These are phyloP conservation scores for Physcomitrium patens DNA, from an alignment of 225 moss, liverwort and hornwort species.

Conservation along the genomic window DNA sequence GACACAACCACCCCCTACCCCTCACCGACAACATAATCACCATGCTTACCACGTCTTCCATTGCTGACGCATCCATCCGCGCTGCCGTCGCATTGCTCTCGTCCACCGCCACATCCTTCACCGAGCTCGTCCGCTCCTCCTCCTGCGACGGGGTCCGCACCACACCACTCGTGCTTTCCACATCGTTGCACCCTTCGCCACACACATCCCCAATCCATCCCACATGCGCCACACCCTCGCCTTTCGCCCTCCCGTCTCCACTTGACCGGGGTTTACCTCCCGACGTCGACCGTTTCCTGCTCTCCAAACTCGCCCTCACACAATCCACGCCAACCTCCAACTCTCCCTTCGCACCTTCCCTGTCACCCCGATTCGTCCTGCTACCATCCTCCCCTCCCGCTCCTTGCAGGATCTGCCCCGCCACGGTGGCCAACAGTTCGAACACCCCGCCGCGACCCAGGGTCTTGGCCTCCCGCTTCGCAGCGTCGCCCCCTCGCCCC, in stretches of 20 bases:
- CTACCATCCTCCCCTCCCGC: slow-evolving; percentile 48
- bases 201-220: slow-evolving; percentile 26
- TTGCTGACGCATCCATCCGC: slow-evolving; percentile 38
- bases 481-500: slow-evolving; percentile 60
- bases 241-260: slow-evolving; percentile 18
- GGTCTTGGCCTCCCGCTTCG: slow-evolving; percentile 51
- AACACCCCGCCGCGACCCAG: slow-evolving; percentile 52
- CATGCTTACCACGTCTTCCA: slow-evolving; percentile 43
- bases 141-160: slow-evolving; percentile 45
- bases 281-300: slow-evolving; percentile 41
- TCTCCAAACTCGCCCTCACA: slow-evolving; percentile 47
- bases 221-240: background rate
- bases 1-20: too few species aligned
- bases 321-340: slow-evolving; percentile 46
- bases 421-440: slow-evolving; percentile 64
- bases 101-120: slow-evolving; percentile 44
- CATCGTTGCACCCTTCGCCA: slow-evolving; percentile 28
- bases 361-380: slow-evolving; percentile 18
- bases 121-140: slow-evolving; percentile 39
- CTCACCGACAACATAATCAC: background rate
- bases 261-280: slow-evolving; percentile 45
- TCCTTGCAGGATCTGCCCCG: slow-evolving; percentile 67
- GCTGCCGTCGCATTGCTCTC: slow-evolving; percentile 47
- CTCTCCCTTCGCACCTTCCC: slow-evolving; percentile 42
- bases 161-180: slow-evolving; percentile 43